Percentiles rank a stretch among this genome's conserved stretches.
phyloP scores from a whole-genome alignment of 1,284 basidiomycete species.

The Ganoderma sinense region DNA sequence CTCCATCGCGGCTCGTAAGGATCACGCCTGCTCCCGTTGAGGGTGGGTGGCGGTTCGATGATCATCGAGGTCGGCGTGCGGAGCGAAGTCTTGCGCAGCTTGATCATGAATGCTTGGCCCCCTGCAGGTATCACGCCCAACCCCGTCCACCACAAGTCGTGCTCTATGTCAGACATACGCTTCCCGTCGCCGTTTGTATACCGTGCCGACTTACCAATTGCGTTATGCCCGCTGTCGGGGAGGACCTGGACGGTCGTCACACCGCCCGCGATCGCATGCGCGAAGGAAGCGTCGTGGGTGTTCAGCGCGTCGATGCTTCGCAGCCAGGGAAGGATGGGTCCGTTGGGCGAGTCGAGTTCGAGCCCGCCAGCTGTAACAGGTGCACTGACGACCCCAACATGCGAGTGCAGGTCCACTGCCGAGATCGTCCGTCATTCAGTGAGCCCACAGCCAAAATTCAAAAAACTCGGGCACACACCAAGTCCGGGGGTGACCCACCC shows the following conservation, averaged over 20 bases:
- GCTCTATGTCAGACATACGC: not conserved
- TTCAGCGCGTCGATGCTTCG: constrained; percentile 57
- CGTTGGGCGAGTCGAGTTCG: constrained; percentile 64
- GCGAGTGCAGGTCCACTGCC: constrained; percentile 80
- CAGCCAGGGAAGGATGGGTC: constrained; percentile 54
- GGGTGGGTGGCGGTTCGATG: constrained; percentile 52
- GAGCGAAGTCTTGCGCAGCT: constrained; percentile 54
- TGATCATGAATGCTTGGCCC: constrained; percentile 60
- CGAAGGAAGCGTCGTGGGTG: constrained; percentile 55
- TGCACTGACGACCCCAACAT: constrained; percentile 73
- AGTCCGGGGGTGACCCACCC: constrained; percentile 77
- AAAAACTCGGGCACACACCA: constrained; percentile 35
- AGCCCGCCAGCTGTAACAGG: constrained; percentile 56
- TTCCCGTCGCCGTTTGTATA: not conserved
- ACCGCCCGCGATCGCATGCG: constrained; percentile 53
- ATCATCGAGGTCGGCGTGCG: constrained; percentile 54
- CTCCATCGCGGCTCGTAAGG: constrained; percentile 47
- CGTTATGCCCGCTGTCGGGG: constrained; percentile 40
- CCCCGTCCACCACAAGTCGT: not conserved
- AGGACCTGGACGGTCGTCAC: constrained; percentile 55
- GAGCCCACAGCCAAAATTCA: not conserved
- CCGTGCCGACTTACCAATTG: constrained; percentile 35
- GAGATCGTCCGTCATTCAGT: not conserved
- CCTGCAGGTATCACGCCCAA: constrained; percentile 28
- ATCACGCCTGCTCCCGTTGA: constrained; percentile 43